Evolutionary conservation across 805 yeast genomes (phyloP).

Genomic region (Starmerella vitae): DNA sequence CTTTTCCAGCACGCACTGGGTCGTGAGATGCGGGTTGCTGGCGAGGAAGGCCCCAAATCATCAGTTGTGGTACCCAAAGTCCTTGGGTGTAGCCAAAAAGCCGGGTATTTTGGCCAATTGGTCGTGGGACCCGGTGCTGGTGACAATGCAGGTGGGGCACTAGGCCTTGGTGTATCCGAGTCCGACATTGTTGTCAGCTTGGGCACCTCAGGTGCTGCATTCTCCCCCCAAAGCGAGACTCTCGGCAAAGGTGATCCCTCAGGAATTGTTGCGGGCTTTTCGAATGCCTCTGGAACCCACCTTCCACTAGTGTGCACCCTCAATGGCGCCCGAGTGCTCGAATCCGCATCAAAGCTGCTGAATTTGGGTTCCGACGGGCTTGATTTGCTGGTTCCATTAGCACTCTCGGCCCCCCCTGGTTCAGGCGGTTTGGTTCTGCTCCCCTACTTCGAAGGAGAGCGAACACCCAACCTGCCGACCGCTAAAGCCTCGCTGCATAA

Average conservation of each 20-base stretch:
- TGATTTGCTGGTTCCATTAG: conserved; percentile 15
- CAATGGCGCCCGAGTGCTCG: conserved; percentile 21
- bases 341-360: conserved; percentile 11
- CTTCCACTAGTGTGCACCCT: conserved; percentile 22
- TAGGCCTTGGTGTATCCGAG: conserved; percentile 15
- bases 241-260: conserved; percentile 18
- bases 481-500: conserved; percentile 20
- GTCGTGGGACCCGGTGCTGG: conserved; percentile 22
- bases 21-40: conserved; percentile 18
- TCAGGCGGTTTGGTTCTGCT: conserved; percentile 19
- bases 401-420: conserved; percentile 15
- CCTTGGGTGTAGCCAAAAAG: conserved; percentile 11
- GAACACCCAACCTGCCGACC: conserved; percentile 22
- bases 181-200: conserved; percentile 20
- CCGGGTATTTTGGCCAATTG: conserved; percentile 13
- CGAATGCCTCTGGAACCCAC: conserved; percentile 18
- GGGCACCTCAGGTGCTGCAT: conserved; percentile 23
- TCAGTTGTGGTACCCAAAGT: conserved; percentile 21
- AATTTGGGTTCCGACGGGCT: conserved; percentile 13
- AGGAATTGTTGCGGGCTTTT: conserved; percentile 22
- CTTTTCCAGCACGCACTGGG: conserved; percentile 20
- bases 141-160: conserved; percentile 24
- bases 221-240: conserved; percentile 8
- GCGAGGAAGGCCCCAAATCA: background rate
- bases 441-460: conserved; percentile 23